Conservation (phyloP, 768 basidiomycete species). For the Vararia minispora region DNA sequence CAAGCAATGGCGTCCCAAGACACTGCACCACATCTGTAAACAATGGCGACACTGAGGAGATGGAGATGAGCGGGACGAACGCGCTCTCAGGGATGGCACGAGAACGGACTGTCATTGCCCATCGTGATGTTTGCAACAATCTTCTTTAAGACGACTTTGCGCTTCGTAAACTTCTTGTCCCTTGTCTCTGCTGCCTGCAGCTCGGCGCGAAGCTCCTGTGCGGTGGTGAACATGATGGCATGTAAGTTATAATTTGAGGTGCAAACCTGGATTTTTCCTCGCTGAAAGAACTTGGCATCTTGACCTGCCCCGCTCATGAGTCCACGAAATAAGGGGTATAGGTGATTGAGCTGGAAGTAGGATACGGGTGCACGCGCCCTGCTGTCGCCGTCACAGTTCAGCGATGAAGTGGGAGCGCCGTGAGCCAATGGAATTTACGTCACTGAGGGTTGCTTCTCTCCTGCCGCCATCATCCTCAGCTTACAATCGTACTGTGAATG, state of each 20-base stretch:
- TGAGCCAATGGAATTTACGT: too few relatives aligned
- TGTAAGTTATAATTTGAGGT: slow-evolving; percentile 4
- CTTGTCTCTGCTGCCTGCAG: slow-evolving; percentile 86
- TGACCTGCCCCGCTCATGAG: slow-evolving; percentile 45
- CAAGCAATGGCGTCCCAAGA: slow-evolving; percentile 86
- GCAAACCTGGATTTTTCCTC: slow-evolving; percentile 82
- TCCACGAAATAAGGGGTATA: background rate
- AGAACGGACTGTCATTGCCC: slow-evolving; percentile 91
- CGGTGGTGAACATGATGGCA: slow-evolving; percentile 9
- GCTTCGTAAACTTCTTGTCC: slow-evolving; percentile 92
- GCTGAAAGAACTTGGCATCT: slow-evolving; percentile 87
- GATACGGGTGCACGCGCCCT: slow-evolving; percentile 4
- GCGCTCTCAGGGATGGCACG: background rate
- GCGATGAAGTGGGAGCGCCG: too few relatives aligned
- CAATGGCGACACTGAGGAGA: slow-evolving; percentile 70
- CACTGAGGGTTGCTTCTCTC: too few relatives aligned
- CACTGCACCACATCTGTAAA: slow-evolving; percentile 96
- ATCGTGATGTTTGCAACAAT: slow-evolving; percentile 99
- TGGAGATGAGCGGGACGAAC: slow-evolving; percentile 15
- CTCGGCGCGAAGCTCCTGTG: slow-evolving; percentile 82
- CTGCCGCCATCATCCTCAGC: too few relatives aligned
- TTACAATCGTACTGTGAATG: too few relatives aligned
- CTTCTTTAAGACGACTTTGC: slow-evolving; percentile 93
- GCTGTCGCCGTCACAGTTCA: too few relatives aligned
- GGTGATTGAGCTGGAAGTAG: background rate